Evolutionary conservation across 2,329 filamentous ascomycete genomes (phyloP), one percentile per base, ranked within the genome.

Genomic region (Graphilbum fragrans): DNA sequence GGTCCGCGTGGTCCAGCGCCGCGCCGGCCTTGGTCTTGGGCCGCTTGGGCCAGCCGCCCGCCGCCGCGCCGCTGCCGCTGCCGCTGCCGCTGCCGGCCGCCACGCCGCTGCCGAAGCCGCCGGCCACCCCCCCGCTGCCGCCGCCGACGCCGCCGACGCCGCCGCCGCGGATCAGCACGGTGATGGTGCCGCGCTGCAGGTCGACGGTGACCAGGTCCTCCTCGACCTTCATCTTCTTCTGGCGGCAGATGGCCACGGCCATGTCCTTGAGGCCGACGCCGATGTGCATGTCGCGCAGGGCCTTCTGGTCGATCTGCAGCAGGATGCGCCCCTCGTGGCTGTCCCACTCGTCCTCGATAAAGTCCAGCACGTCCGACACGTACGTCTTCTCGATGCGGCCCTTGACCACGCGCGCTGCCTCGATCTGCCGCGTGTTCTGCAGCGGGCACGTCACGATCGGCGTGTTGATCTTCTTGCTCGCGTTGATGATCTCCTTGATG

Each of bases 401-500:
- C 61, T 96, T 94, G 50, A 94, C 90, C 33, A 94, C 79, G 25
- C 82, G 79, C n/a, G 90, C 92, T 2, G 83, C 86, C 49, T 80
- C 74, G 41, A 92, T 77, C 49, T 82, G 75, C 42, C 73, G 66
- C 45, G 80, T 77, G 55, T 87, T 92, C 48, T 86, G 72, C 5
- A 96, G 69, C 5, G 85, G 81, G 54, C 92, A 96, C 6, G 76
- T 79, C 51, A 98, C 94, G 56, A 98, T 82, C 0, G 92, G 92
- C 1, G 92, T 98, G 59, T 84, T 93, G 61, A 98, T 98, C 38
- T 70, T 69, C 58, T 87, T 94, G 9, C 87, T 94, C 6, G 92
- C 92, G 63, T 98, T 98, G 77, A 98, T 98, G 51, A 98, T 98
- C 70, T 98, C 92, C 65, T 98, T 98, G 68, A 98, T 98, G 80